Percentiles rank a stretch among this genome's conserved stretches.
These are phyloP conservation scores for Parastagonospora avenae DNA, from an alignment of 2,329 filamentous ascomycete species.

Conservation along the genomic window DNA sequence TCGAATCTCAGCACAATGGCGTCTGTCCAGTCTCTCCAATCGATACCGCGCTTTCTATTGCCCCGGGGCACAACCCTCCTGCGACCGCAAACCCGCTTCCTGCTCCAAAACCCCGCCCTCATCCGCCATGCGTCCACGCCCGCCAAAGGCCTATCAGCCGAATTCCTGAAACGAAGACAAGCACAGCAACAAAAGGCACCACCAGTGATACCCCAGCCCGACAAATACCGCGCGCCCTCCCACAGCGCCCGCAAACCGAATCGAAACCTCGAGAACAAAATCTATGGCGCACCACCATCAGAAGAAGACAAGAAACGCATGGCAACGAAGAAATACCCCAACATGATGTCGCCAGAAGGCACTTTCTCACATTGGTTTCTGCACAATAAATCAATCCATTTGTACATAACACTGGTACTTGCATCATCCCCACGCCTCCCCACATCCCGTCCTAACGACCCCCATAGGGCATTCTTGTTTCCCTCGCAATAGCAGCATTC, in stretches of 20 bases:
- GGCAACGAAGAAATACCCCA: constrained; percentile 76
- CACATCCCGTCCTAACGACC: constrained; percentile 2
- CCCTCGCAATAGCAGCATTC: constrained; percentile 74
- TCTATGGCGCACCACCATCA: constrained; percentile 76
- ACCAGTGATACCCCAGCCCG: constrained; percentile 75
- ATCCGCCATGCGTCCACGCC: constrained; percentile 42
- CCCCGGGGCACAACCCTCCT: constrained; percentile 32
- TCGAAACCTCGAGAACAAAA: constrained; percentile 60
- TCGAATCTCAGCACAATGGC: constrained; percentile 32
- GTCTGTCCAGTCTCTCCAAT: constrained; percentile 31
- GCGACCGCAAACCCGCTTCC: constrained; percentile 27
- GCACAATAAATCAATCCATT: constrained; percentile 75
- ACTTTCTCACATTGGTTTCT: constrained; percentile 86
- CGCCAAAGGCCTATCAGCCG: constrained; percentile 35
- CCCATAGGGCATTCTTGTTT: constrained; percentile 66
- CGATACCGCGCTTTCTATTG: constrained; percentile 44
- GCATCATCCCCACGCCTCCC: constrained; percentile 20
- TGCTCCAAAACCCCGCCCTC: constrained; percentile 15
- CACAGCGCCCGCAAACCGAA: constrained; percentile 74
- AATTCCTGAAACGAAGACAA: constrained; percentile 41
- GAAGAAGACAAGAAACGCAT: constrained; percentile 69
- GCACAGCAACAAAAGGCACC: constrained; percentile 48
- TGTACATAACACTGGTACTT: constrained; percentile 79
- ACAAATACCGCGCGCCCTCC: constrained; percentile 89
- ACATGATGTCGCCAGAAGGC: constrained; percentile 84